Evolutionary conservation across 805 yeast genomes (phyloP), one percentile per base, ranked within the genome.

Genomic region (Pichia kluyveri): DNA sequence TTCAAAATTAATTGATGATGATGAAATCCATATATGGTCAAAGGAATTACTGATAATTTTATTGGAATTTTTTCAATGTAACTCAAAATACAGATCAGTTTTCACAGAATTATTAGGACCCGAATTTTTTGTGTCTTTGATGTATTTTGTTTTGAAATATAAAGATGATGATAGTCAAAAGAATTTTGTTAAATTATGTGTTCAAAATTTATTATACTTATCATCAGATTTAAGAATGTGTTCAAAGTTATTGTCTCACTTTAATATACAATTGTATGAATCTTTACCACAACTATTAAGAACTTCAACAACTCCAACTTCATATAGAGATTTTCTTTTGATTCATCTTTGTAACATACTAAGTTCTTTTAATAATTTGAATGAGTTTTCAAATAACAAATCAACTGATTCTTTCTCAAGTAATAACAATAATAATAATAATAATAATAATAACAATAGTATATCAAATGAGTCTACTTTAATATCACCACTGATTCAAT

Each of bases 11-110:
- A 23, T 45, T 1, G 52, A 44, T n/a, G 43, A 42, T 32, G 26
- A 51, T 1, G 61, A 59, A 8, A 57, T 62, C 1, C 52, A 63
- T 5, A 56, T 72, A 18, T 71, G 89, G 82, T 61, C 79, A 2
- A 66, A 71, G 4, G 90, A 83, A 57, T 59, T 76, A n/a, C 63
- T 79, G 7, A 72, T 83, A 60, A 60, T 90, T 9, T 54, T 85
- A 15, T 86, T 95, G 86, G 95, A 86, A 56, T 65, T 88, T 40
- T 65, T 78, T 34, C 91, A 86, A 59, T 81, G 88, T 55, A 91
- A 91, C 64, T 70, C 70, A 50, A 64, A 63, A 43, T 81, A 83
- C 56, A 72, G 72, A 49, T 57, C 60, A 17, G 66, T 70, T 44
- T 65, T 79, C 31, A 63, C 72, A 3, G 69, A 71, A 14, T 69